Conservation (phyloP, 768 basidiomycete species). For the Rhizopogon rudus region DNA sequence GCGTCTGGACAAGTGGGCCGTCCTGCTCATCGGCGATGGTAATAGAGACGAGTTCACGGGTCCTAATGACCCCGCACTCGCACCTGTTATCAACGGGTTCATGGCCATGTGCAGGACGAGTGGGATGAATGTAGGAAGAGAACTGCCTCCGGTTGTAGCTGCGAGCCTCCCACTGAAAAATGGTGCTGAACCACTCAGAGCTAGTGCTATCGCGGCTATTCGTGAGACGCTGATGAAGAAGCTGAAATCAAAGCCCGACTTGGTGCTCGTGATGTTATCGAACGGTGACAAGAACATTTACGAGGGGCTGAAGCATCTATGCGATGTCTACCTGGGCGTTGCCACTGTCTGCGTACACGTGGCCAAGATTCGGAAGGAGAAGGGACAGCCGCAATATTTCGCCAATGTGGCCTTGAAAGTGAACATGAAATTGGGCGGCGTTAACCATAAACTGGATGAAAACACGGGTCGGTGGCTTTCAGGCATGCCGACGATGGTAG, state of each 20-base stretch:
- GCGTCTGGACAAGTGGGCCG: constrained; percentile 56
- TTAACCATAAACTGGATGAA: constrained; percentile 43
- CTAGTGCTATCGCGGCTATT: constrained; percentile 43
- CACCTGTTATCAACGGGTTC: constrained; percentile 45
- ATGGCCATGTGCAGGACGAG: constrained; percentile 53
- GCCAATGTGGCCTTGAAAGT: constrained; percentile 54
- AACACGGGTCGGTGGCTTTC: constrained; percentile 34
- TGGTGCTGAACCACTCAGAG: constrained; percentile 50
- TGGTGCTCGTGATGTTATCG: constrained; percentile 45
- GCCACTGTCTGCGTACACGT: constrained; percentile 72
- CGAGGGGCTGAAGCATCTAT: constrained; percentile 47
- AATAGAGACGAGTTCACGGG: constrained; percentile 58
- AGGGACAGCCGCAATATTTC: constrained; percentile 47
- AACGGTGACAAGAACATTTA: constrained; percentile 45
- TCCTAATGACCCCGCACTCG: constrained; percentile 49
- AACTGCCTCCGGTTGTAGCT: constrained; percentile 31
- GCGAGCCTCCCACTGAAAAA: constrained; percentile 48
- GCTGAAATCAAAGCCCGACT: constrained; percentile 33
- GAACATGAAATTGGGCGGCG: constrained; percentile 51
- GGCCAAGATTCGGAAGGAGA: constrained; percentile 64
- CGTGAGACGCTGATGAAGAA: constrained; percentile 30
- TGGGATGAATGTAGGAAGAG: constrained; percentile 51
- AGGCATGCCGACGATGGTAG: constrained; percentile 42
- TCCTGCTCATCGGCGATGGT: constrained; percentile 62
- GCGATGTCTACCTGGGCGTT: constrained; percentile 44